Evolutionary conservation across 805 yeast genomes (phyloP), one percentile per base, ranked within the genome.

Genomic region (Candida broadrunensis): DNA sequence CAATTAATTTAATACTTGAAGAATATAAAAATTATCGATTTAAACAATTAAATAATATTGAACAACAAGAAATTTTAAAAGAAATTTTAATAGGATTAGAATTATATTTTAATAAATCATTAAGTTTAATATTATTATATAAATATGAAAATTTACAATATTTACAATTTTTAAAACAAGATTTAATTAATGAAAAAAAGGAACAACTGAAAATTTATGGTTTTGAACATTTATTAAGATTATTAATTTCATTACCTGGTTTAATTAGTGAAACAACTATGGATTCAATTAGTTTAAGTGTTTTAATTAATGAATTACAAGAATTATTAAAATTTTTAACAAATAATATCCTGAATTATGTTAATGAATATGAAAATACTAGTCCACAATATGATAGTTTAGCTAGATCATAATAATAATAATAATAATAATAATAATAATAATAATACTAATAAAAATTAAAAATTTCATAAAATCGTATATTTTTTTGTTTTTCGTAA

Each of bases 161-260:
- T 49, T 67, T 80, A 39, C 75, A 80, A 23, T 52, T 83, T 18
- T 42, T 75, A 12, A 66, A 68, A 38, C 57, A 69, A 31, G 47
- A 60, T 21, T 51, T 59, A n/a, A 44, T 46, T 24, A 41, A 41
- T 38, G 25, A 35, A 13, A 39, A 38, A 12, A 32, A 26, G 1
- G 56, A 62, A 21, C 61, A 61, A 37, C 57, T 56, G 38, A 60
- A 63, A 12, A 57, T 83, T 0, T 91, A 90, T 54, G 96, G 97
- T 0, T 73, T 83, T 1, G 90, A 87, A 51, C 97, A 90, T 61
- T 65, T 93, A 27, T 63, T 91, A 44, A 70, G 99, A 48, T 63
- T 91, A 42, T 69, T 89, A 48, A 83, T 87, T 13, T 71, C 86
- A 1, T 63, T 93, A 33, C 98, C 99, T 0, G 93, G 88, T 9